These are phyloP conservation scores for Leccinum ponderosum DNA, from an alignment of 1,284 basidiomycete genomes.

Conservation along the genomic window DNA sequence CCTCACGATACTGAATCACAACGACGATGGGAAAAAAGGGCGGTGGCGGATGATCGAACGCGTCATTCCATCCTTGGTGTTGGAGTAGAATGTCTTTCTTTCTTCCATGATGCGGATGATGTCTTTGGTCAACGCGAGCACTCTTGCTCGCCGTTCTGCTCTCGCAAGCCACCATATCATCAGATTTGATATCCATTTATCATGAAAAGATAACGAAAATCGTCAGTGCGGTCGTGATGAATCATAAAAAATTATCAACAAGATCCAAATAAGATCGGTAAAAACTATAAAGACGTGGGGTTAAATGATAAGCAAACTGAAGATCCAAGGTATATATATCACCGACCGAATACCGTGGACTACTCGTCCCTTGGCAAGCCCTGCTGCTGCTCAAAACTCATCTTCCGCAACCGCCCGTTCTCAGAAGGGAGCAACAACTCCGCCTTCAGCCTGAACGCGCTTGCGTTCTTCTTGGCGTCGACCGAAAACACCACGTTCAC, in stretches of 20 bases:
- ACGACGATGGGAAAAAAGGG: too few species aligned
- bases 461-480: conserved; percentile 48
- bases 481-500: conserved; percentile 55
- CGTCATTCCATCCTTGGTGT: too few species aligned
- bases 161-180: neutral
- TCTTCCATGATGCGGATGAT: too few species aligned
- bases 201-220: neutral
- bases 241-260: neutral
- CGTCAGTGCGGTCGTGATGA: neutral
- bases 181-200: neutral
- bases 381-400: conserved; percentile 39
- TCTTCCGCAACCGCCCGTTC: conserved; percentile 42
- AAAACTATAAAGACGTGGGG: neutral
- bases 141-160: too few species aligned
- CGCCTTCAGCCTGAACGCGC: conserved; percentile 37
- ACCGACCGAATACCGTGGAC: conserved; percentile 32
- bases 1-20: too few species aligned
- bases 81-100: too few species aligned
- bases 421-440: conserved; percentile 35
- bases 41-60: too few species aligned
- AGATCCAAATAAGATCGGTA: neutral
- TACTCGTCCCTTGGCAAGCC: conserved; percentile 32
- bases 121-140: too few species aligned
- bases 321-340: neutral
- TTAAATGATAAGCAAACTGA: neutral